Evolutionary conservation across 164 flowering plant genomes (phyloP), one percentile per base, ranked within the genome.

Genomic region (Vitis riparia): DNA sequence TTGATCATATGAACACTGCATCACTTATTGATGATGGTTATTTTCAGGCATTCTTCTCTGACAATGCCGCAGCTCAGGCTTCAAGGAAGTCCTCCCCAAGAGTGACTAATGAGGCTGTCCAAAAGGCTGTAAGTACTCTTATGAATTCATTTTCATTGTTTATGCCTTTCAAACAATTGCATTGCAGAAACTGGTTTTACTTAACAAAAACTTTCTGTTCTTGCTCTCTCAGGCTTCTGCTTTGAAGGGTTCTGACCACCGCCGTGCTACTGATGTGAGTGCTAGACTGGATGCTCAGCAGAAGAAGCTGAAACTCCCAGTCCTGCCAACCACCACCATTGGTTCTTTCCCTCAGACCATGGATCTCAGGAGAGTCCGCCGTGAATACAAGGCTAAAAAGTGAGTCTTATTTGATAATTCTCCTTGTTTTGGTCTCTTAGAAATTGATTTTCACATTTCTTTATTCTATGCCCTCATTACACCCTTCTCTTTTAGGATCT

Each of bases 271-370:
- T 8, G 75, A 74, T 69, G 95, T 88, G 60, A 88, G 88, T 80
- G 79, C 88, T 10, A 87, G 96, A 61, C 69, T 91, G 68, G 93
- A 87, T 76, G 88, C 85, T 50, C 93, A 87, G 69, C 89, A 85
- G 80, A 89, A 84, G 84, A 86, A 89, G 82, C 78, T 89, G 15
- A 87, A 86, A 75, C 89, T 89, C 68, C 91, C 93, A 11, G 66
- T 89, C 50, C 86, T 89, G 13, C 93, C 93, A 50, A 88, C 93
- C 69, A 89, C 93, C 63, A 87, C 91, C 55, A 85, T 87, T 83
- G 96, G 96, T 0, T 91, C 96, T 27, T 89, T 91, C 86, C 96
- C 93, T 66, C 93, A 91, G 71, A 91, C 96, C 71, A 50, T 87
- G 48, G 93, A 91, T 30, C 88, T 91, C 16, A 79, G 96, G 67